Percentiles rank a stretch among this genome's conserved stretches.
Evolutionary conservation across 129 eudicot species (phyloP).

Genomic region (Chrysanthemum seticuspe): DNA sequence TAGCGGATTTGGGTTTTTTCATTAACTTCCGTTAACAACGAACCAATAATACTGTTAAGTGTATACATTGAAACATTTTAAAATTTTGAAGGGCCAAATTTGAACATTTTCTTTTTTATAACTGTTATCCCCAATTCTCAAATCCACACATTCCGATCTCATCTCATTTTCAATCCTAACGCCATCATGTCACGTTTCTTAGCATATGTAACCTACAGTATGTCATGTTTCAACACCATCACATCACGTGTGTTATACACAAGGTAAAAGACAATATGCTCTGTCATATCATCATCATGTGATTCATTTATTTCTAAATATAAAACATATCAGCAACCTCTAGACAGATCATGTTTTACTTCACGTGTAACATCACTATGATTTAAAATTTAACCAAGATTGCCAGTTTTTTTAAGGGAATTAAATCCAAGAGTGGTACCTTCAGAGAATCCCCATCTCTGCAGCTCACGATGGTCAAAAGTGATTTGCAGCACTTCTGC

Average conservation of each 20-base stretch:
- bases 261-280: background rate
- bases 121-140: no score
- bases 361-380: constrained; percentile 11
- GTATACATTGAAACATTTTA: no score
- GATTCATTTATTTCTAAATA: background rate
- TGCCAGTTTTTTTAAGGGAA: background rate
- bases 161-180: constrained; percentile 10
- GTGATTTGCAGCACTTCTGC: constrained; percentile 76
- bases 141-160: no score
- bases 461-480: constrained; percentile 57
- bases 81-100: no score
- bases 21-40: no score
- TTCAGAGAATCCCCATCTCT: constrained; percentile 53
- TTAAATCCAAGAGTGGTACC: constrained; percentile 41
- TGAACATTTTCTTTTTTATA: no score
- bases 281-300: background rate
- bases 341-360: background rate
- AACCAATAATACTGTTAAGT: no score
- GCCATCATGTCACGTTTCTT: background rate
- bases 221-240: background rate
- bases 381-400: background rate
- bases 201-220: background rate
- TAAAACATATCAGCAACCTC: constrained; percentile 13
- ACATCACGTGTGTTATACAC: background rate
- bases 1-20: no score